Base-by-base conservation (phyloP, 2,329 filamentous ascomycete genomes). In the Alternaria consortialis region DNA sequence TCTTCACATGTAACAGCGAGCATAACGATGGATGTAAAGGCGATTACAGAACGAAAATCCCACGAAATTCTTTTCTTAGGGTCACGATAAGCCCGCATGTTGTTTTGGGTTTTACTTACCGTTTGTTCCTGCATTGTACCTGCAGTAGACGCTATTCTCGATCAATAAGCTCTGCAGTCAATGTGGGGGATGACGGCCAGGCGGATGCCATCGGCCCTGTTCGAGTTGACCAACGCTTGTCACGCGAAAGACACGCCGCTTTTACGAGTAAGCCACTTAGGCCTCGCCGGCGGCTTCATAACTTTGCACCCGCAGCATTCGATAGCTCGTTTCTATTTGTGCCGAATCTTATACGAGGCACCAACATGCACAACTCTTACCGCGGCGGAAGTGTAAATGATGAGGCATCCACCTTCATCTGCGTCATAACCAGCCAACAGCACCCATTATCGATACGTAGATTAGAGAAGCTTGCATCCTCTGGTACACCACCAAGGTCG, bases 141-240 rank as follows among this genome's bases (percentile, higher is more conserved):
- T 80, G 78, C 78, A 73, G 69, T 79, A 77, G 78, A 77, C 64
- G 65, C 66, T 66, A 59, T 63, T 62, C 60, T 68, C 55, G 62
- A 60, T 66, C 60, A 69, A 71, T 65, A 54, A 63, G 62, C 64
- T 58, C 37, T 63, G 66, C 66, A 68, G 67, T 70, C 65, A 69
- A 62, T 77, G 74, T 77, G 75, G 74, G 72, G 68, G 62, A 57
- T 51, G 53, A 57, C 61, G 58, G 54, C 60, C 54, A 60, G 46
- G 53, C 61, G 52, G 57, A 51, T 57, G 60, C 65, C 59, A 76
- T 74, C 77, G 72, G 74, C 47, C 62, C 54, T 51, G 55, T 60
- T 63, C 51, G 63, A 66, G 68, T 65, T 65, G 62, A 66, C 67
- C 56, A 52, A 67, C 71, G 72, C 73, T 57, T 70, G 73, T 75